Percentiles rank a stretch among this genome's conserved stretches.
These are phyloP conservation scores for Monosporascus sp. DNA, from an alignment of 2,329 filamentous ascomycete species.

Conservation along the genomic window DNA sequence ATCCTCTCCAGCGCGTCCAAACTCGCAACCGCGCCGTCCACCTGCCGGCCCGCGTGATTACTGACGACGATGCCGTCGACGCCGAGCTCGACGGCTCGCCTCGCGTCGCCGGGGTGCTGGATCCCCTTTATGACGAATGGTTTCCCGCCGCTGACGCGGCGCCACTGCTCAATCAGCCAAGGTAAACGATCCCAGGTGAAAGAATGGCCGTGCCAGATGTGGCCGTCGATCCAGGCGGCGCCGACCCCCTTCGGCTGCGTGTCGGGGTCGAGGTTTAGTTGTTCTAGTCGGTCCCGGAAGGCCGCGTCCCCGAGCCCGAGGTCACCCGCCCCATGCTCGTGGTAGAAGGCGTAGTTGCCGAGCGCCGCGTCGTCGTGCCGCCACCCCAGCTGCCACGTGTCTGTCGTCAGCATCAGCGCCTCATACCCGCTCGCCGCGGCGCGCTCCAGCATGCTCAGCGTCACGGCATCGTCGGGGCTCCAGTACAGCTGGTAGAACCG, in stretches of 20 bases:
- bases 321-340: slow-evolving; percentile 49
- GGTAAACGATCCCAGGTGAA: slow-evolving; percentile 59
- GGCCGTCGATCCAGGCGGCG: slow-evolving; percentile 56
- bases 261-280: slow-evolving; percentile 46
- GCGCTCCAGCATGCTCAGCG: slow-evolving; percentile 48
- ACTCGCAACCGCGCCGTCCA: slow-evolving; percentile 54
- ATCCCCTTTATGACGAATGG: slow-evolving; percentile 59
- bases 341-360: slow-evolving; percentile 59
- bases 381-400: slow-evolving; percentile 61
- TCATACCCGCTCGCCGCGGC: slow-evolving; percentile 49
- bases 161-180: slow-evolving; percentile 57
- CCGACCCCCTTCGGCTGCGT: slow-evolving; percentile 48
- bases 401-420: slow-evolving; percentile 54
- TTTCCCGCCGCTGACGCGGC: slow-evolving; percentile 48
- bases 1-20: slow-evolving; percentile 57
- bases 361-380: slow-evolving; percentile 51
- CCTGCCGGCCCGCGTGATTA: slow-evolving; percentile 54
- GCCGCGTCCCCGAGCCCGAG: slow-evolving; percentile 54
- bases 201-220: slow-evolving; percentile 57
- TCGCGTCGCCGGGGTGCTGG: slow-evolving; percentile 53
- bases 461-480: slow-evolving; percentile 57
- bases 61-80: slow-evolving; percentile 57
- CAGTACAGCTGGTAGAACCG: slow-evolving; percentile 61
- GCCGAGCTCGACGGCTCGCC: slow-evolving; percentile 49
- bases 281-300: slow-evolving; percentile 47